Base-by-base conservation (phyloP, 768 basidiomycete species). In the Russula brevipes region DNA sequence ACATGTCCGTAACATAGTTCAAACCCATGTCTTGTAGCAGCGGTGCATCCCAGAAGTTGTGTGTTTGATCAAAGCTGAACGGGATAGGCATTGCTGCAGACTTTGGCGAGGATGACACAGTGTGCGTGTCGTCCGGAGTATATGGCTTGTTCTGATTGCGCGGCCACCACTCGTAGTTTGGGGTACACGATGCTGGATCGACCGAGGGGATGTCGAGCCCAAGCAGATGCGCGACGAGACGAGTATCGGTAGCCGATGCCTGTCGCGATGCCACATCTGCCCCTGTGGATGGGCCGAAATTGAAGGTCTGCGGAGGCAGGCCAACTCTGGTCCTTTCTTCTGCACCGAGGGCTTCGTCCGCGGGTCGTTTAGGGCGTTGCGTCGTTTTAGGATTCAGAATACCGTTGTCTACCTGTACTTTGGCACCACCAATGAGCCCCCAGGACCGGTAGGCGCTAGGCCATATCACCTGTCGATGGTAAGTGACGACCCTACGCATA, bases 391-490 rank as follows among this genome's bases (percentile, higher is more conserved):
- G 14, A 30, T 54, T 31, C 24, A 67, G 52, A 16, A 68, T 30
- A 12, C 61, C 55, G 19, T 54, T 68, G 52, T 68, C 67, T 8
- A 66, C 61, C 44, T 66, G 61, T 11, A 67, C 59, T 51, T 68
- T 60, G 35, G 67, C 67, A 10, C 67, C 67, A 49, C 66, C 45
- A 16, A 68, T 19, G 39, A 68, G 67, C 11, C 66, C 67, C 65
- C 65, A 68, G 16, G 67, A 59, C 6, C 67, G 58, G 19, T 49
- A 53, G 31, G 65, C 67, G 11, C 65, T 67, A 4, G 67, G 65
- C 67, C 67, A 68, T 36, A 81, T 59, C 66, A 87, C 87, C 78
- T 84, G 81, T 82, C 87, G 82, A 52, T 81, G 81, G 69, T 74
- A 70, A 73, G 88, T 79, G 68, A 81, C 81, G 68, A 85, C 16